Conservation (phyloP, 495 filamentous ascomycete genomes). For the Podospora sp. region DNA sequence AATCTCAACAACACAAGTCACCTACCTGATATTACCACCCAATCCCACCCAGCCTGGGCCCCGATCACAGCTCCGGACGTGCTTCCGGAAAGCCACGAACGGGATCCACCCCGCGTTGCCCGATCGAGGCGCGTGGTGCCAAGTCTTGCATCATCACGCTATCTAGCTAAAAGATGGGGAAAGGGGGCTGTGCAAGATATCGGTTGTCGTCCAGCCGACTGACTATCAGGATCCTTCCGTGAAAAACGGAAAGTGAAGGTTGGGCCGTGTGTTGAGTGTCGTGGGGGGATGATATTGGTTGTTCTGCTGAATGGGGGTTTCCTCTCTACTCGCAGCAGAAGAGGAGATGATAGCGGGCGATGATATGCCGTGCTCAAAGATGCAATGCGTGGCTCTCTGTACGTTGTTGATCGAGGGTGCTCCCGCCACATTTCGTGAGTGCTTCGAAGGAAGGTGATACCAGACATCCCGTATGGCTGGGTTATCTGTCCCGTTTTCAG, state of each 20-base stretch:
- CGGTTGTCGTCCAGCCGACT: too few relatives aligned
- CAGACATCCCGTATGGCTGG: background rate
- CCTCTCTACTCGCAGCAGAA: background rate
- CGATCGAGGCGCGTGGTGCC: background rate
- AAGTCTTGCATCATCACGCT: background rate
- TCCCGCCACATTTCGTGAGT: background rate
- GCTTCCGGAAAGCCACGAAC: background rate
- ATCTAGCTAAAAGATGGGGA: background rate
- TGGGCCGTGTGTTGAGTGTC: background rate
- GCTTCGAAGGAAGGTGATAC: background rate
- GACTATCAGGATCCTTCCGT: too few relatives aligned
- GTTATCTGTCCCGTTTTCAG: too few relatives aligned
- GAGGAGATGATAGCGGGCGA: background rate
- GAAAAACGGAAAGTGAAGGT: background rate
- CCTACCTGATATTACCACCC: too few relatives aligned
- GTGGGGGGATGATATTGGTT: background rate
- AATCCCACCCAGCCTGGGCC: too few relatives aligned
- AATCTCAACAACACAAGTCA: too few relatives aligned
- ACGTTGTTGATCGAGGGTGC: background rate
- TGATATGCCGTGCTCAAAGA: background rate
- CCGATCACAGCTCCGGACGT: too few relatives aligned
- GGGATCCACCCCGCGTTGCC: background rate
- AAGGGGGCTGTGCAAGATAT: background rate
- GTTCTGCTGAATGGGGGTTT: background rate
- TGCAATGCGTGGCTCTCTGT: background rate